Conservation (phyloP, 1,284 basidiomycete genomes). For the Sporisorium sorghi region DNA sequence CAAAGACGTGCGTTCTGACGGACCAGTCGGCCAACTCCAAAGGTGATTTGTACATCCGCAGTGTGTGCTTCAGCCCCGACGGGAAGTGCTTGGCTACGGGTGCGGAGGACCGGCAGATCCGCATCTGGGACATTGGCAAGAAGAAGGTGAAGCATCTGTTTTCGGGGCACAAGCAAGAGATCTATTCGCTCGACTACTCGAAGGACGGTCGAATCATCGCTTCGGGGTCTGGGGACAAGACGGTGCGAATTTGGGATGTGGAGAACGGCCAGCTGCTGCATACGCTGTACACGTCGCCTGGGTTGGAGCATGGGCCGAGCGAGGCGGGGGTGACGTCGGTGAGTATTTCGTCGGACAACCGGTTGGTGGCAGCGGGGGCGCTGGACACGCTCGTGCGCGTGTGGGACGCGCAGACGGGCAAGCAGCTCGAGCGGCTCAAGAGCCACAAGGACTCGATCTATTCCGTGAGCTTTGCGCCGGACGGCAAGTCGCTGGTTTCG, state of each 20-base stretch:
- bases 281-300: conserved; percentile 66
- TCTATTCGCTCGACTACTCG: conserved; percentile 87
- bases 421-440: conserved; percentile 79
- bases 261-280: conserved; percentile 72
- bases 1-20: conserved; percentile 76
- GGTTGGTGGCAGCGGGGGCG: conserved; percentile 83
- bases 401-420: conserved; percentile 82
- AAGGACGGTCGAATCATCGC: conserved; percentile 83
- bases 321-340: conserved; percentile 82
- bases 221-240: conserved; percentile 89
- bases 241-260: conserved; percentile 89
- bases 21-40: conserved; percentile 72
- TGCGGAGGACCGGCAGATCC: conserved; percentile 67
- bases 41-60: conserved; percentile 68
- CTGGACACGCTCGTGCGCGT: conserved; percentile 86
- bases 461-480: conserved; percentile 86
- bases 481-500: conserved; percentile 81
- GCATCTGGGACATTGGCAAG: conserved; percentile 81
- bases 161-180: conserved; percentile 87
- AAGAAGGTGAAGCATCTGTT: conserved; percentile 75
- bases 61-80: conserved; percentile 67
- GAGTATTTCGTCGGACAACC: conserved; percentile 83
- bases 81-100: conserved; percentile 67
- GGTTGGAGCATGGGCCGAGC: conserved; percentile 72
- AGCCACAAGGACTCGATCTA: conserved; percentile 87